Percentiles rank a stretch among this genome's conserved stretches.
Evolutionary conservation across 805 yeast species (phyloP).

Genomic region (Ogataea paraovalis): DNA sequence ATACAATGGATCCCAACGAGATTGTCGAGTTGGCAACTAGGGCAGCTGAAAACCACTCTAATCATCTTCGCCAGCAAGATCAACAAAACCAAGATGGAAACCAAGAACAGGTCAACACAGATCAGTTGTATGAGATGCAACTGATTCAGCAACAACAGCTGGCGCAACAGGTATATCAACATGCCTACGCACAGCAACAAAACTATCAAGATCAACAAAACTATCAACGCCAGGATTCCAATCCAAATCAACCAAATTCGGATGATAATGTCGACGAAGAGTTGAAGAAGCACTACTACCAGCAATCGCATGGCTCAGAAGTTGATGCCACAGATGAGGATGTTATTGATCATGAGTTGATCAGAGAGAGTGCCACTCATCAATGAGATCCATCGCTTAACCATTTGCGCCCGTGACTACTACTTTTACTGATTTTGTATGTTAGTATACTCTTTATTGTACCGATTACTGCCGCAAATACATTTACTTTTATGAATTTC

Average conservation of each 20-base stretch:
- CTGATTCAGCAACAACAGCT: conserved; percentile 18
- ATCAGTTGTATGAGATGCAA: conserved; percentile 17
- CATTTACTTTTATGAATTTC: not conserved
- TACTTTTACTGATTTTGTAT: not conserved
- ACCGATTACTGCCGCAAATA: not conserved
- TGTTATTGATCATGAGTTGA: conserved; percentile 13
- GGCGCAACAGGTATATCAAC: conserved; percentile 14
- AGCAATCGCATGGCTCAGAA: conserved; percentile 2
- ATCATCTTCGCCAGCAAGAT: conserved; percentile 3
- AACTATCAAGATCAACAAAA: not conserved
- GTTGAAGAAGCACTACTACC: conserved; percentile 14
- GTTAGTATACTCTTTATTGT: not conserved
- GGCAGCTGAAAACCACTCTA: conserved; percentile 19
- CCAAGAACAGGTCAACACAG: conserved; percentile 7
- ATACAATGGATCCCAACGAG: conserved; percentile 19
- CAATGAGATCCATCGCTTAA: not conserved
- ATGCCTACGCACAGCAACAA: conserved; percentile 3
- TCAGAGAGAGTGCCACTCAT: conserved; percentile 6
- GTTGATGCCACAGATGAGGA: conserved; percentile 4
- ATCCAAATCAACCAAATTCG: conserved; percentile 5
- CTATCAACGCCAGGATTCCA: not conserved
- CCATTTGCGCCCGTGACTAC: no score
- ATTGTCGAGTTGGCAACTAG: conserved; percentile 24
- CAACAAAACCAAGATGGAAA: conserved; percentile 1
- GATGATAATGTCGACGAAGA: conserved; percentile 24